Conservation (phyloP, 805 yeast species). For the Candida maesae region DNA sequence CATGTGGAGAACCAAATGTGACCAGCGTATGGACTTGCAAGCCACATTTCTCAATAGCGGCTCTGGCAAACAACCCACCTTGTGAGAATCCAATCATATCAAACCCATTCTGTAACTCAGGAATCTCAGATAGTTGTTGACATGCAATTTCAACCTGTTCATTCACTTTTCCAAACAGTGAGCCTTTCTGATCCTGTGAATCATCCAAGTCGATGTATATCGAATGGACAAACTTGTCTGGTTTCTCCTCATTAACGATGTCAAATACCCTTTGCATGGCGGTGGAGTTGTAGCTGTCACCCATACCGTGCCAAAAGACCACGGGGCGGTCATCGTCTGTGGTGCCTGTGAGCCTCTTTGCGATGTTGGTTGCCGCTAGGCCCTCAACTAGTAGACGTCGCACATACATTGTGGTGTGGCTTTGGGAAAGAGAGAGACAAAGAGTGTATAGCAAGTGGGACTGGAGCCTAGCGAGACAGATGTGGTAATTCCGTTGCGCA, state of each 20-base stretch:
- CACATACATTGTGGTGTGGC: constrained; percentile 17
- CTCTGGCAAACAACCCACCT: constrained; percentile 78
- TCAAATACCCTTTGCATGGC: constrained; percentile 48
- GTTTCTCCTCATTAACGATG: constrained; percentile 41
- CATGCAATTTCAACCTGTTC: constrained; percentile 54
- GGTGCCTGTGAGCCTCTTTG: constrained; percentile 16
- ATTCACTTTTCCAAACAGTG: constrained; percentile 58
- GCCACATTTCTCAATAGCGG: constrained; percentile 56
- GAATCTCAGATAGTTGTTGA: constrained; percentile 41
- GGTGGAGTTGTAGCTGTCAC: constrained; percentile 64
- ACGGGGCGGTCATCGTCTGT: constrained; percentile 38
- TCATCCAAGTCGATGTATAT: constrained; percentile 48
- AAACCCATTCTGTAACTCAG: constrained; percentile 52
- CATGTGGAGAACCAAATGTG: constrained; percentile 81
- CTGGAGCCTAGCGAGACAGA: too few relatives aligned
- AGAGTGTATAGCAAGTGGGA: too few relatives aligned
- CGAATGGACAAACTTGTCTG: constrained; percentile 50
- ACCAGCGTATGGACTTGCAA: constrained; percentile 47
- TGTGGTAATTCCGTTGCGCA: too few relatives aligned
- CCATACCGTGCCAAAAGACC: constrained; percentile 84
- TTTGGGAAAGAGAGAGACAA: too few relatives aligned
- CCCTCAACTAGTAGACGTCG: constrained; percentile 15
- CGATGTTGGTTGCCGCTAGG: constrained; percentile 18
- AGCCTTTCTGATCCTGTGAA: constrained; percentile 47
- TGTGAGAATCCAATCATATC: constrained; percentile 79